A percentile compares a stretch with the other conserved stretches of the same genome.
These are phyloP conservation scores for Chlamydomonas reinhardtii DNA, from an alignment of 163 green algal genomes.

Conservation along the genomic window DNA sequence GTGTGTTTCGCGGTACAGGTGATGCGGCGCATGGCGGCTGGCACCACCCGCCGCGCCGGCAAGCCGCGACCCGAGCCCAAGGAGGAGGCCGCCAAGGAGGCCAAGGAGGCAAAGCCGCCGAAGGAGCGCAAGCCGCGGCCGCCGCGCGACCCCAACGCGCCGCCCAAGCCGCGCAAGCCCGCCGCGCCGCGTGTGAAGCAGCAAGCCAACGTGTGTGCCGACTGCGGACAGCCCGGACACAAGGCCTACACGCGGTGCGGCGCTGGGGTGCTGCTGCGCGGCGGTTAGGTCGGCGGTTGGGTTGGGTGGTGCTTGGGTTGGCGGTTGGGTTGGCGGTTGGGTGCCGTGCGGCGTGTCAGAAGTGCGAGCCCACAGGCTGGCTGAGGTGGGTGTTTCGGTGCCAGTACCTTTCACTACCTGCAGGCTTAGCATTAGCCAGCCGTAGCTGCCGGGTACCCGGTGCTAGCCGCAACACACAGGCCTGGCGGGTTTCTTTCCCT, in stretches of 20 bases:
- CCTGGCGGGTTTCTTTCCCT: too few relatives aligned
- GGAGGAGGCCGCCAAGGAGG: neutral
- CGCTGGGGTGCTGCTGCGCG: neutral
- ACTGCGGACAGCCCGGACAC: conserved; percentile 38
- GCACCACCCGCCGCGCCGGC: conserved; percentile 29
- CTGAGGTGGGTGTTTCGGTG: too few relatives aligned
- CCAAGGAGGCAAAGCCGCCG: neutral
- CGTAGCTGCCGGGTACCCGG: too few relatives aligned
- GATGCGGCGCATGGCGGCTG: conserved; percentile 40
- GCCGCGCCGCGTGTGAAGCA: conserved; percentile 27
- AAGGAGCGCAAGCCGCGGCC: neutral
- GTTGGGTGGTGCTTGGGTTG: too few relatives aligned
- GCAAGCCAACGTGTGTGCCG: conserved; percentile 47
- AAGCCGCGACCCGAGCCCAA: conserved; percentile 7
- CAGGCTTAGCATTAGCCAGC: too few relatives aligned
- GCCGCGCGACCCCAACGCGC: neutral
- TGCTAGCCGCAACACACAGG: too few relatives aligned
- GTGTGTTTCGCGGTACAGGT: too few relatives aligned
- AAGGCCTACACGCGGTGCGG: conserved; percentile 35
- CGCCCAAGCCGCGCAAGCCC: conserved; percentile 41
- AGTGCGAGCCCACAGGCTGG: too few relatives aligned
- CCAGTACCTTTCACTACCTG: too few relatives aligned
- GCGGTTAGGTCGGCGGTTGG: neutral
- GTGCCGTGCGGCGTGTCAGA: too few relatives aligned
- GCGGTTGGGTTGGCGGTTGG: too few relatives aligned